Percentiles rank a stretch among this genome's conserved stretches.
phyloP scores from a whole-genome alignment of 192 early-diverging fungal genomes.

The Coemansia sp. region DNA sequence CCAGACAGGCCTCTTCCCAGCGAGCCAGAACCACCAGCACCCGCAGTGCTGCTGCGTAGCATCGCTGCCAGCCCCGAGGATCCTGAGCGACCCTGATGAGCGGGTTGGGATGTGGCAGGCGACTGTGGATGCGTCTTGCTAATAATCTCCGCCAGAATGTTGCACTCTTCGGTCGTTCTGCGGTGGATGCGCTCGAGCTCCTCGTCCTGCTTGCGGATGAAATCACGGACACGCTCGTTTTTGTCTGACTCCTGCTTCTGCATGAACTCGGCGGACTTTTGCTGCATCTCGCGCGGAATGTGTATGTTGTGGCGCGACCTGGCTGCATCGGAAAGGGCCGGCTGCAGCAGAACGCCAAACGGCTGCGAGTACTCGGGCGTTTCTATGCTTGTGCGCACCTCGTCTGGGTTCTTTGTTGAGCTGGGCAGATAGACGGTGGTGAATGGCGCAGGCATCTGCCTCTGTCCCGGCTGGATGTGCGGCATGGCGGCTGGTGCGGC shows the following conservation, averaged over 20 bases:
- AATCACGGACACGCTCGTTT: conserved; percentile 46
- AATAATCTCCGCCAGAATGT: conserved; percentile 30
- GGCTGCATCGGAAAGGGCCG: conserved; percentile 3
- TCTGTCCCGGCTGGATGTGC: conserved; percentile 2
- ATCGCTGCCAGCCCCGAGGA: conserved; percentile 49
- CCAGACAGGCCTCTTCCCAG: background rate
- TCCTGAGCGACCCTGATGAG: conserved; percentile 10
- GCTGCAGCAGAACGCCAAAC: conserved; percentile 39
- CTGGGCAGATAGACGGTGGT: conserved; percentile 29
- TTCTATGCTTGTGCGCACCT: conserved; percentile 18
- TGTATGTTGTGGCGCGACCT: conserved; percentile 15
- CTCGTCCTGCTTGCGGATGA: conserved; percentile 41
- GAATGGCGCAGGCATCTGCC: conserved; percentile 24
- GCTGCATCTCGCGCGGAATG: conserved; percentile 45
- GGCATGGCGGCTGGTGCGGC: conserved; percentile 2
- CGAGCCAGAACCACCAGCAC: background rate
- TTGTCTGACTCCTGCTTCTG: conserved; percentile 33
- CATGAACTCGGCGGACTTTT: conserved; percentile 30
- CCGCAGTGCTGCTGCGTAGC: conserved; percentile 22
- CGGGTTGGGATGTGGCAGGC: background rate
- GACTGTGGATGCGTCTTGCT: conserved; percentile 25
- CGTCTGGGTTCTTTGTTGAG: conserved; percentile 19
- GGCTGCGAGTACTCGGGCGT: conserved; percentile 44
- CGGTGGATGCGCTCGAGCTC: conserved; percentile 25
- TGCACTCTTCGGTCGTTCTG: conserved; percentile 33